Evolutionary conservation across 1,139 yeast species (phyloP), one percentile per base, ranked within the genome.

Genomic region (Citeromyces hawaiiensis): DNA sequence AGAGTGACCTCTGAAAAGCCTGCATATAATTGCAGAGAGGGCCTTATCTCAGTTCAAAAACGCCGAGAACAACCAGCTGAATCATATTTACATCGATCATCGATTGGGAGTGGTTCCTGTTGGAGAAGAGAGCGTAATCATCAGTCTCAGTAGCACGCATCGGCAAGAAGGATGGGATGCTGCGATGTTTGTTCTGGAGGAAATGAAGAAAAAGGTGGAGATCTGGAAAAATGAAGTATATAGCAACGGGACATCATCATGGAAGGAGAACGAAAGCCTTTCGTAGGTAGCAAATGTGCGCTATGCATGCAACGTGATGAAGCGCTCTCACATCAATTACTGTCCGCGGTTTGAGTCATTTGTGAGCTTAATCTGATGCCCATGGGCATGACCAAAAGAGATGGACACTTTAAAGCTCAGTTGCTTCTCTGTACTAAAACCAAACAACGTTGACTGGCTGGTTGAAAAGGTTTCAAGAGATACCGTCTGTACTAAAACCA

Each of bases 141-240:
- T 69, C 17, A 66, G 64, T 0, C 60, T 68, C n/a, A 59, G 69
- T 32, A 55, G 66, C 2, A 59, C 63, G 4, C 74, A 69, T 45
- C 52, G 75, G n/a, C 49, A 57, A 35, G 69, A 66, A 47, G 73
- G 68, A 0, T 69, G 72, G 70, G 48, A 54, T 13, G 64, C 68
- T 6, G 70, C 63, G 3, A 60, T 57, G 40, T 59, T 65, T 63
- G 51, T 65, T 1, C 47, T 70, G 15, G 73, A 69, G 41, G 51
- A 55, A 38, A 59, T 69, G 21, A 69, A 70, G 48, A 55, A 50
- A 38, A 48, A 49, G 7, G 67, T 60, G 1, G 75, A 70, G 47
- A 67, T 69, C 18, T 69, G 75, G 75, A 69, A 69, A 45, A 53
- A 54, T 33, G 75, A 69, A 46, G 50, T 51, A 10, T 68, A 63